Conservation (phyloP, 495 filamentous ascomycete genomes). For the Aspergillus kassunensis region DNA sequence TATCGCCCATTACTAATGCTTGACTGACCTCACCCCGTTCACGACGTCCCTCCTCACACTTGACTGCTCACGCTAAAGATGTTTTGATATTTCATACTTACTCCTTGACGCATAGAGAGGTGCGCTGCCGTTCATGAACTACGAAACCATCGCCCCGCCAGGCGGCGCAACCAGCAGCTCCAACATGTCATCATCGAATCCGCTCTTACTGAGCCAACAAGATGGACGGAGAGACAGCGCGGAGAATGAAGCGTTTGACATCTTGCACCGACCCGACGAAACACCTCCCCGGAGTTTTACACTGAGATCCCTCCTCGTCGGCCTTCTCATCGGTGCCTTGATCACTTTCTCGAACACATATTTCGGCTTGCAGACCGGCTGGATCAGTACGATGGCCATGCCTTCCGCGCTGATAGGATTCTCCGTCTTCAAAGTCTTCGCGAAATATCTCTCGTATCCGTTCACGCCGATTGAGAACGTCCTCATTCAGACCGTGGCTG, state of each 20-base stretch:
- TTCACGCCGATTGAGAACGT: conserved; percentile 97
- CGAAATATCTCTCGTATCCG: conserved; percentile 64
- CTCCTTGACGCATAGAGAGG: too few species aligned
- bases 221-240: conserved; percentile 2
- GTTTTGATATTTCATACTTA: too few species aligned
- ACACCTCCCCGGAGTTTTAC: conserved; percentile 64
- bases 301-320: conserved; percentile 70
- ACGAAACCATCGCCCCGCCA: conserved; percentile 36
- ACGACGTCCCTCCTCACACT: too few species aligned
- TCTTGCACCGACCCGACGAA: background rate
- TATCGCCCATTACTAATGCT: too few species aligned
- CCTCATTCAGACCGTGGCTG: conserved; percentile 92
- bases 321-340: conserved; percentile 77
- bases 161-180: conserved; percentile 21
- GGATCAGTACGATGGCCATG: conserved; percentile 85
- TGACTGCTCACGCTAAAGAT: too few species aligned
- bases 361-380: conserved; percentile 96
- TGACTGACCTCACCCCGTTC: too few species aligned
- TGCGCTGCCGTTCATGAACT: conserved; percentile 28
- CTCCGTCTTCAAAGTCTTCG: conserved; percentile 82
- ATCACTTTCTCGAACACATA: conserved; percentile 97
- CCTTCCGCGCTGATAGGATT: conserved; percentile 94
- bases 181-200: conserved; percentile 12
- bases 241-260: background rate
- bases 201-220: background rate